Conservation (phyloP, 129 eudicot species). For the Centaurea solstitialis region DNA sequence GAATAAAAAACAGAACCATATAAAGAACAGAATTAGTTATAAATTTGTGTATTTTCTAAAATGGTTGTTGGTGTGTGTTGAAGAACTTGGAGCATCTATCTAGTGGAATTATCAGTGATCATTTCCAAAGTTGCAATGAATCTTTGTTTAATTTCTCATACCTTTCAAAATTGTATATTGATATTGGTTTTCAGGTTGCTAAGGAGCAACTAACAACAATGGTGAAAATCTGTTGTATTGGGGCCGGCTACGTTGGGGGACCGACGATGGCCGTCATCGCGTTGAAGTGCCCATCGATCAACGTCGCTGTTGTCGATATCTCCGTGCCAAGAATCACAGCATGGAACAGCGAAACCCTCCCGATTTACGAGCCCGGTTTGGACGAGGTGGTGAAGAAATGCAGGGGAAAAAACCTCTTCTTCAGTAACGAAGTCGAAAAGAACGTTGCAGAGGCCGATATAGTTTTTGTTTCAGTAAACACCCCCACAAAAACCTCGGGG, state of each 20-base stretch:
- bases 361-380: slow-evolving; percentile 67
- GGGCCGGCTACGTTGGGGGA: slow-evolving; percentile 77
- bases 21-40: too few relatives aligned
- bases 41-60: not conserved
- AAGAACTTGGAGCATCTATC: not conserved
- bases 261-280: slow-evolving; percentile 79
- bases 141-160: not conserved
- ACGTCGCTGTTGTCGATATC: slow-evolving; percentile 62
- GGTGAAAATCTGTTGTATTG: slow-evolving; percentile 70
- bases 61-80: not conserved
- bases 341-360: slow-evolving; percentile 68
- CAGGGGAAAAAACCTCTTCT: slow-evolving; percentile 64
- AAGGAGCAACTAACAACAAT: slow-evolving; percentile 18
- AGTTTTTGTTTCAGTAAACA: slow-evolving; percentile 67
- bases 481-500: slow-evolving; percentile 57
- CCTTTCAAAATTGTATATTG: not conserved
- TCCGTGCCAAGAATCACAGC: slow-evolving; percentile 53
- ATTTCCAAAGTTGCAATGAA: not conserved
- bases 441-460: slow-evolving; percentile 62
- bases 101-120: not conserved
- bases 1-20: not conserved
- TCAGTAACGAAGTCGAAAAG: slow-evolving; percentile 55
- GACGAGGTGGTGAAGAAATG: slow-evolving; percentile 64
- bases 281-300: slow-evolving; percentile 53
- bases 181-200: slow-evolving; percentile 3